Evolutionary conservation across 1,284 basidiomycete species (phyloP), one percentile per base, ranked within the genome.

Genomic region (Mycosarcoma mackinlayi): DNA sequence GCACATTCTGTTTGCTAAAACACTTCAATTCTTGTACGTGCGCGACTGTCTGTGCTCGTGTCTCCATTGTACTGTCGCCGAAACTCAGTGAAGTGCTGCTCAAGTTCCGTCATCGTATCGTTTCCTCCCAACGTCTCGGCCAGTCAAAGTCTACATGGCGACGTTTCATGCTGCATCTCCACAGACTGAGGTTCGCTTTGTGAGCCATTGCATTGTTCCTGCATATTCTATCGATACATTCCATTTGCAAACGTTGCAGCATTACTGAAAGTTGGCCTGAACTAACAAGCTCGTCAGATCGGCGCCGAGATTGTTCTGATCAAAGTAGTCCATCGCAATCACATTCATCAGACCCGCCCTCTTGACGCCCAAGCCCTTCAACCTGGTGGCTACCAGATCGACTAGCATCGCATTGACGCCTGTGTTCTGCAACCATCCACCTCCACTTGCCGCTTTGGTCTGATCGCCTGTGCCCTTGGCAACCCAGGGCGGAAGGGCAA

Each of bases 311-410:
- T 58, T 45, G n/a, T 49, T 46, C 30, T 76, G 58, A 28, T 71
- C 60, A 28, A 65, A 78, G 33, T 61, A 78, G 40, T 78, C 76
- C n/a, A 77, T 14, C 3, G 66, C 69, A 52, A 72, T 56, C 11
- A 63, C 48, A 38, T 52, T 57, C 65, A 65, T 75, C 44, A 63
- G 42, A 6, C 67, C 59, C 0, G 33, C 45, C 8, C 56, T 54
- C 23, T 14, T 25, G n/a, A 13, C 21, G 0, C 19, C 39, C 10
- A 8, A 23, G 4, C 18, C 24, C 9, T 49, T 52, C 16, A 68
- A 30, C 6, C 48, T 28, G 6, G 45, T 48, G 3, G 68, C 72
- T 3, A 71, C 37, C 31, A 62, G 18, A 35, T 67, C 60, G 9
- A 71, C 55, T 7, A 75, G 21, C 27, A 56, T 5, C 7, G 58